phyloP scores from a whole-genome alignment of 2,329 filamentous ascomycete genomes.

The Metarhizium anisopliae region DNA sequence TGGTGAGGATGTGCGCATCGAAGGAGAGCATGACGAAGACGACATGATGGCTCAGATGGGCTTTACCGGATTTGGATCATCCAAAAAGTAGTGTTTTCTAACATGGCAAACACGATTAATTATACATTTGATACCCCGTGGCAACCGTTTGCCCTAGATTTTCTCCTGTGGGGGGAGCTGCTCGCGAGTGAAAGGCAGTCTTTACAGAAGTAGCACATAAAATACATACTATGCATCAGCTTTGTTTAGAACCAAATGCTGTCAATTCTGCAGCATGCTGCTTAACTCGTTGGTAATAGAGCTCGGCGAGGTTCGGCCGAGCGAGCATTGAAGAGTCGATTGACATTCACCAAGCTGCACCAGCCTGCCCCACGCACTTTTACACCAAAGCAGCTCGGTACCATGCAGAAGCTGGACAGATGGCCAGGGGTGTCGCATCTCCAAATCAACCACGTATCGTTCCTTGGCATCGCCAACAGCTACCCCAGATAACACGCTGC shows the following conservation, averaged over 20 bases:
- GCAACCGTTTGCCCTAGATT: not conserved
- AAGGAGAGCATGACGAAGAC: slow-evolving; percentile 63
- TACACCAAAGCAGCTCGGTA: not conserved
- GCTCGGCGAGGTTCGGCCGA: too few relatives aligned
- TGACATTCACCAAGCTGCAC: too few relatives aligned
- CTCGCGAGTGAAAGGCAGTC: too few relatives aligned
- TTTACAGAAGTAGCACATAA: too few relatives aligned
- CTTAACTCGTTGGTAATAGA: too few relatives aligned
- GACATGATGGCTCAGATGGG: slow-evolving; percentile 64
- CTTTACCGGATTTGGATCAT: slow-evolving; percentile 53
- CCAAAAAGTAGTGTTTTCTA: slow-evolving; percentile 34
- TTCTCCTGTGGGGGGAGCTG: too few relatives aligned
- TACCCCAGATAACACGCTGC: not conserved
- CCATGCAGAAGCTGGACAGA: too few relatives aligned
- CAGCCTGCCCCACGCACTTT: not conserved
- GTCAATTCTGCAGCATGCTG: too few relatives aligned
- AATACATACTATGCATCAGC: too few relatives aligned
- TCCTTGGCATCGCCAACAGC: not conserved
- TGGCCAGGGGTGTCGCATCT: not conserved
- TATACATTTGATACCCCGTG: slow-evolving; percentile 1
- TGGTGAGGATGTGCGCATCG: slow-evolving; percentile 54
- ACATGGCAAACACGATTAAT: not conserved
- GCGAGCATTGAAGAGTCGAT: too few relatives aligned
- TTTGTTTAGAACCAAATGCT: too few relatives aligned
- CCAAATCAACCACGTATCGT: not conserved